Evolutionary conservation across 2,329 filamentous ascomycete species (phyloP).

Genomic region (Aspergillus arachidicola): DNA sequence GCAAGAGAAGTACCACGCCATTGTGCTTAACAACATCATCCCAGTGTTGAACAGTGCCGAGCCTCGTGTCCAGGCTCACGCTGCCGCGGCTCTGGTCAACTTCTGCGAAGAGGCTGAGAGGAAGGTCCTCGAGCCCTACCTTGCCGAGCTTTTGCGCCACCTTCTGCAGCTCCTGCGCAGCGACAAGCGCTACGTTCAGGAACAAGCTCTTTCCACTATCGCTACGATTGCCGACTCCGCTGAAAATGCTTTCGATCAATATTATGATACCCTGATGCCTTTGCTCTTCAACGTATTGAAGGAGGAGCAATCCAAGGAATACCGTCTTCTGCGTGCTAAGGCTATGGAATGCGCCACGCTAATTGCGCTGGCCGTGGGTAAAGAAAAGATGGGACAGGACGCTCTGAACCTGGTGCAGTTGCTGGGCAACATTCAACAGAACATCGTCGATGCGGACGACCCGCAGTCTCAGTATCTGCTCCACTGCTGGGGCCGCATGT

Average conservation of each 20-base stretch:
- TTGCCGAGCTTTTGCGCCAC: conserved; percentile 82
- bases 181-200: conserved; percentile 93
- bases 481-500: conserved; percentile 99
- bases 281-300: conserved; percentile 86
- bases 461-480: conserved; percentile 96
- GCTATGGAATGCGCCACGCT: conserved; percentile 99
- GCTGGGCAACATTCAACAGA: conserved; percentile 81
- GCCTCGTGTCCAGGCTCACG: conserved; percentile 92
- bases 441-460: conserved; percentile 87
- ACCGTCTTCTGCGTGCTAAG: conserved; percentile 86
- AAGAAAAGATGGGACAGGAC: conserved; percentile 85
- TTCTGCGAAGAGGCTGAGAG: conserved; percentile 99
- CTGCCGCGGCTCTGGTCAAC: conserved; percentile 95
- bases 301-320: conserved; percentile 91
- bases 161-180: conserved; percentile 87
- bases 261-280: conserved; percentile 96
- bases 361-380: conserved; percentile 89
- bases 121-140: conserved; percentile 84
- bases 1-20: conserved; percentile 92
- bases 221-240: conserved; percentile 98
- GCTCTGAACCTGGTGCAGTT: conserved; percentile 85
- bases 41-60: conserved; percentile 88
- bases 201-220: conserved; percentile 96
- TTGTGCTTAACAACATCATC: conserved; percentile 86
- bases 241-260: conserved; percentile 90